phyloP scores from a whole-genome alignment of 176 grass and related monocot genomes.

The Saccharum spontaneum region DNA sequence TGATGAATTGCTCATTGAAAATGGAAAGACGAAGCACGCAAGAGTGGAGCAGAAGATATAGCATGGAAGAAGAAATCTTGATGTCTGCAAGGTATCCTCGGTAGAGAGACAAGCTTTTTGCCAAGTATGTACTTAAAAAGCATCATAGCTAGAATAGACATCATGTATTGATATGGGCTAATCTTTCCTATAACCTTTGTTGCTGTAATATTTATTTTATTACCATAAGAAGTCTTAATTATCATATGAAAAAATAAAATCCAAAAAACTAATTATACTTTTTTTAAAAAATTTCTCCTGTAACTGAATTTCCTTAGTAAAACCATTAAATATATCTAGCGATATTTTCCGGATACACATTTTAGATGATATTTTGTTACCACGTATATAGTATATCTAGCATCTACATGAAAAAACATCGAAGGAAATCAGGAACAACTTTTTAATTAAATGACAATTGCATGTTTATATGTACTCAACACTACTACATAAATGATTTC shows the following conservation, averaged over 20 bases:
- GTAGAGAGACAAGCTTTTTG: neutral
- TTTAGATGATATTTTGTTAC: too few relatives aligned
- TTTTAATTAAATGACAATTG: too few relatives aligned
- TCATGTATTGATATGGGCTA: neutral
- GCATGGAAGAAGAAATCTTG: constrained; percentile 7
- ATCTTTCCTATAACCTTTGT: neutral
- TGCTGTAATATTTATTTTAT: neutral
- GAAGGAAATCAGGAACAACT: too few relatives aligned
- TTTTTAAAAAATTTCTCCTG: too few relatives aligned
- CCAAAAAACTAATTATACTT: neutral
- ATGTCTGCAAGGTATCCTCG: constrained; percentile 16
- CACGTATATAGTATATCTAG: too few relatives aligned
- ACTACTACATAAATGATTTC: too few relatives aligned
- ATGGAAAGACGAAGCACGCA: neutral
- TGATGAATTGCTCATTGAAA: neutral
- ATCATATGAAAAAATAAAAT: neutral
- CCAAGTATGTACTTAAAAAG: neutral
- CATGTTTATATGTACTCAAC: too few relatives aligned
- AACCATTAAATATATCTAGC: too few relatives aligned
- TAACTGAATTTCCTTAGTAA: neutral
- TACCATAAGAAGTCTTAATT: neutral
- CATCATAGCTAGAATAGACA: neutral
- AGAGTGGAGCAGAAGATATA: neutral
- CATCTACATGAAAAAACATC: too few relatives aligned
- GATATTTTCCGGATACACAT: too few relatives aligned